Evolutionary conservation across 2,329 filamentous ascomycete genomes (phyloP).

Genomic region (Plectosphaerella plurivora): DNA sequence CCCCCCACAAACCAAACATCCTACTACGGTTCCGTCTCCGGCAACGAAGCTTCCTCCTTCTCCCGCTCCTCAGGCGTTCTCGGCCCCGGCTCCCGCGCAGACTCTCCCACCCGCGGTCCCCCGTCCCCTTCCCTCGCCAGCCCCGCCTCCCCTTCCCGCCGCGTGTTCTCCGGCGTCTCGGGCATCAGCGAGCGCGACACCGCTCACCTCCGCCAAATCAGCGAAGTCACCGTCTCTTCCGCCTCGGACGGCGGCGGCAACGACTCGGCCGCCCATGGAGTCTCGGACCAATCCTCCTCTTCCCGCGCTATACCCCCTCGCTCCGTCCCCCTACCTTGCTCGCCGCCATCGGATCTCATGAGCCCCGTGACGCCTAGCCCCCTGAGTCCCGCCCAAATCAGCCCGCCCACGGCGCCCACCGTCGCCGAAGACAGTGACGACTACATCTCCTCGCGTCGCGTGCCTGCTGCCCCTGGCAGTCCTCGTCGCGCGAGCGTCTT

Average conservation of each 20-base stretch:
- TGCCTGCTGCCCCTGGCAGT: slow-evolving; percentile 8
- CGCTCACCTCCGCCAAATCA: slow-evolving; percentile 35
- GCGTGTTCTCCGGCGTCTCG: slow-evolving; percentile 33
- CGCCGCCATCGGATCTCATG: not conserved
- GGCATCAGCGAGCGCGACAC: slow-evolving; percentile 34
- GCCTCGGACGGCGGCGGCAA: slow-evolving; percentile 1
- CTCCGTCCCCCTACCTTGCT: slow-evolving; percentile 3
- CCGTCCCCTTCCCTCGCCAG: slow-evolving; percentile 4
- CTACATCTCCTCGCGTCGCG: slow-evolving; percentile 16
- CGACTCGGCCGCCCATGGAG: not conserved
- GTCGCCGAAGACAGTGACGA: slow-evolving; percentile 14
- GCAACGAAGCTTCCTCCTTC: slow-evolving; percentile 10
- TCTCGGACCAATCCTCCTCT: slow-evolving; percentile 2
- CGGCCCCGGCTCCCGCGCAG: slow-evolving; percentile 4
- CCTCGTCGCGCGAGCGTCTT: slow-evolving; percentile 34
- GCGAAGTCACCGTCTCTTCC: slow-evolving; percentile 34
- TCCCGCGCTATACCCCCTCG: not conserved
- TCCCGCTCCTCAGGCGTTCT: slow-evolving; percentile 10
- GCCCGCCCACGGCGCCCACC: slow-evolving; percentile 19
- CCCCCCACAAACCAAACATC: slow-evolving; percentile 22
- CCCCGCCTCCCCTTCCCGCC: slow-evolving; percentile 9
- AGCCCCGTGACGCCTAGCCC: slow-evolving; percentile 5
- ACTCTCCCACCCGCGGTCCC: slow-evolving; percentile 7
- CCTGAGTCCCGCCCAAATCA: slow-evolving; percentile 14
- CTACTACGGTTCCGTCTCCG: slow-evolving; percentile 17